Evolutionary conservation across 1,284 basidiomycete genomes (phyloP), one percentile per base, ranked within the genome.

Genomic region (Inonotus hispidus): DNA sequence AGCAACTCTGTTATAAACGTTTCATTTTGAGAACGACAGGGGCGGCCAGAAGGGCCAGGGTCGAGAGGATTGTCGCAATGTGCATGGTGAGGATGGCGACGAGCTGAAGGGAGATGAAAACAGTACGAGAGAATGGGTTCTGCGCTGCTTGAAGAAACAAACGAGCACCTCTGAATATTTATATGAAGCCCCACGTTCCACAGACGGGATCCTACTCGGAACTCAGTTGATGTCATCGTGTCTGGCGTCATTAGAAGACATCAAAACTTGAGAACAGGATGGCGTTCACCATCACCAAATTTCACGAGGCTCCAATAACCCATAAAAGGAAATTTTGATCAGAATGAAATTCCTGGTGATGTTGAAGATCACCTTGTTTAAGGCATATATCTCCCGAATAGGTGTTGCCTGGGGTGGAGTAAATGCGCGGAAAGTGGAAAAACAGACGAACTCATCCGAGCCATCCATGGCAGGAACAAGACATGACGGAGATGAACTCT

Each of bases 1-100:
- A 73, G 19, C 43, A 82, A 68, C 5, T 73, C 71, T 2, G 62
- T 64, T 19, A 78, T 63, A 62, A 70, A 70, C 14, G 68, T 72
- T 14, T 46, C 16, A 58, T 76, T 73, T 61, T 73, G 66, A 19
- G 65, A 65, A 64, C 66, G 25, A 71, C 59, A 27, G 61, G 68
- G 39, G 65, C 57, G 25, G 68, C 62, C 29, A 68, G 60, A 63
- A 57, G 50, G 69, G 66, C 38, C 53, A 59, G 52, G 61, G 55
- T 46, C 60, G 60, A 64, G 66, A 71, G 58, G 53, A 67, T 56
- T 29, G 19, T 29, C 37, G 64, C 39, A 52, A 58, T 50, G n/a
- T 21, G 54, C 59, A 60, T 60, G 4, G 4, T 27, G 50, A 10
- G 19, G 58, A 7, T 25, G 11, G 38, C n/a, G n/a, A n/a, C n/a